Percentiles rank a stretch among this genome's conserved stretches.
Conservation (phyloP, 164 flowering plant species). For the Dillenia turbinata region DNA sequence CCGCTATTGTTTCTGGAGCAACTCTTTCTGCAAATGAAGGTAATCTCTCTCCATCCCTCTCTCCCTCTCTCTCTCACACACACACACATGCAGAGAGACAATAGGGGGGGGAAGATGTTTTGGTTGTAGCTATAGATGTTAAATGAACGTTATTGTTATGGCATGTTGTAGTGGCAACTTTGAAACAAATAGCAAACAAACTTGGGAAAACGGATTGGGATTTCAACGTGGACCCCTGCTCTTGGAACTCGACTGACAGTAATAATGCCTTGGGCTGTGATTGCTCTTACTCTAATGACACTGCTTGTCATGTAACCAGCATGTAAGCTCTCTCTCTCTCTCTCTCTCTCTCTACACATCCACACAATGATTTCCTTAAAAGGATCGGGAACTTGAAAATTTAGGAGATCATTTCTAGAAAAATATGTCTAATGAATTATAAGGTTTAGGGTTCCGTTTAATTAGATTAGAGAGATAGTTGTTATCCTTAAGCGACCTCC, state of each 20-base stretch:
- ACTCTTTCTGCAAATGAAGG: conserved; percentile 2
- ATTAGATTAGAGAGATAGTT: no score
- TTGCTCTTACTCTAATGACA: conserved; percentile 34
- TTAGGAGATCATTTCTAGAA: no score
- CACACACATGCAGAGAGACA: no score
- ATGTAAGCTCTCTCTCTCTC: conserved; percentile 33
- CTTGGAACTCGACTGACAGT: conserved; percentile 16
- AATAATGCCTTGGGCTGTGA: conserved; percentile 37
- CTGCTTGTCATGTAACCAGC: conserved; percentile 47
- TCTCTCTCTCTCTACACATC: not conserved
- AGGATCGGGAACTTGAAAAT: no score
- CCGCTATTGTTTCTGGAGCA: not conserved
- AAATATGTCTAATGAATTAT: no score
- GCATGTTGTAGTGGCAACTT: conserved; percentile 26
- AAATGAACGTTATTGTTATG: no score
- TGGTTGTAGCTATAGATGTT: no score
- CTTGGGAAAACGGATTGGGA: conserved; percentile 54
- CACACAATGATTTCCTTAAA: no score
- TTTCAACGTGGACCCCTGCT: conserved; percentile 61
- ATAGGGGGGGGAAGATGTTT: no score
- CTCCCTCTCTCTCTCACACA: no score
- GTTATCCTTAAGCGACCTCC: no score
- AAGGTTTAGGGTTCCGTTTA: no score
- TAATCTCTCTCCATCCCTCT: not conserved
- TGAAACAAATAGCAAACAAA: conserved; percentile 30